Percentiles rank a stretch among this genome's conserved stretches.
phyloP scores from a whole-genome alignment of 1,284 basidiomycete genomes.

The Exobasidium cylindrosporum region DNA sequence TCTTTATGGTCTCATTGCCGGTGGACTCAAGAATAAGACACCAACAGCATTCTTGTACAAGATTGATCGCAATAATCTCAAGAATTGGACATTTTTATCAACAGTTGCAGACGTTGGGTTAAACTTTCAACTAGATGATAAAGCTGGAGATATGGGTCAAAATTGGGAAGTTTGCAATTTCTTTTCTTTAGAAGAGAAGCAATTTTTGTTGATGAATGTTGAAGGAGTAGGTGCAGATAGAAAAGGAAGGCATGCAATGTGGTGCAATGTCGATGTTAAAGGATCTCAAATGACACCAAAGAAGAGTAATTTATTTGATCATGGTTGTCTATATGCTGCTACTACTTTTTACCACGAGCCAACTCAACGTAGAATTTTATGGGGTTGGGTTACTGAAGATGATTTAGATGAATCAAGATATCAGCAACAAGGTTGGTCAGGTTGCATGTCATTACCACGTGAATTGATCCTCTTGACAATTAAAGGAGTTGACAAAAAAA shows the following conservation, averaged over 20 bases:
- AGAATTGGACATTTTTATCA: conserved; percentile 29
- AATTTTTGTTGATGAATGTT: conserved; percentile 34
- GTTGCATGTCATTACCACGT: conserved; percentile 32
- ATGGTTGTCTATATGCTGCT: conserved; percentile 40
- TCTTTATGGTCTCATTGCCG: conserved; percentile 32
- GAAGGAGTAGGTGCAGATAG: conserved; percentile 27
- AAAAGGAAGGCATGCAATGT: conserved; percentile 28
- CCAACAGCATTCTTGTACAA: conserved; percentile 38
- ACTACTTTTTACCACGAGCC: conserved; percentile 31
- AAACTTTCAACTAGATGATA: conserved; percentile 15
- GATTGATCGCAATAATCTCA: conserved; percentile 26
- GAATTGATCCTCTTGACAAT: conserved; percentile 27
- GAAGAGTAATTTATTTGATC: conserved; percentile 27
- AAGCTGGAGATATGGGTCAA: conserved; percentile 31
- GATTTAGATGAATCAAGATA: conserved; percentile 30
- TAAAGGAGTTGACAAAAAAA: neutral
- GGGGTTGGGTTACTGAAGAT: conserved; percentile 45
- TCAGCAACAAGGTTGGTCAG: conserved; percentile 38
- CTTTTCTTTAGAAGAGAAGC: conserved; percentile 17
- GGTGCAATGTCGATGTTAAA: conserved; percentile 16
- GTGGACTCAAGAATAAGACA: conserved; percentile 27
- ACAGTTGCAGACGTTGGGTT: conserved; percentile 28
- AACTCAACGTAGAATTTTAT: conserved; percentile 30
- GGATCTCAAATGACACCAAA: conserved; percentile 18
- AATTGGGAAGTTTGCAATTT: conserved; percentile 47